Evolutionary conservation across 2,329 filamentous ascomycete species (phyloP), one percentile per base, ranked within the genome.

Genomic region (Aspergillus ruber): DNA sequence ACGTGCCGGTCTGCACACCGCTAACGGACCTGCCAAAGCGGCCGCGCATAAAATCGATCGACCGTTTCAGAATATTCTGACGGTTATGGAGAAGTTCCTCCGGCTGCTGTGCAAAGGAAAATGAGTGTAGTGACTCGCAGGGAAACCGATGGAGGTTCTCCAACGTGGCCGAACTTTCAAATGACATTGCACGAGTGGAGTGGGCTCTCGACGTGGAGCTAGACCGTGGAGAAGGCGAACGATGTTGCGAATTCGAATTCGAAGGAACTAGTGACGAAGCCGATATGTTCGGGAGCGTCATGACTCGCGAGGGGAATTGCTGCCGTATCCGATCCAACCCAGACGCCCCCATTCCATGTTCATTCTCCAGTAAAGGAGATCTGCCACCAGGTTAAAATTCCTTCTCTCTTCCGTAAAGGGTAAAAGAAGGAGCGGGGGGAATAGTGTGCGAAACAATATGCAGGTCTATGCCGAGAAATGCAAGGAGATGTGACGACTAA

Each of bases 11-110:
- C 67, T 95, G 89, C 13, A 89, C 90, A 62, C 83, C 89, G 45
- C 81, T 82, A 27, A 84, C 79, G 27, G 86, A 81, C 85, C 89
- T 91, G 54, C 87, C 87, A 69, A 94, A 80, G 54, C 88, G 87
- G 64, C 96, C 90, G 62, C 88, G 86, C 86, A 98, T 94, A 63
- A 97, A 96, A 67, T 97, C 93, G 63, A 96, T 85, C 7, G 90
- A 95, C 50, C 91, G 81, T 71, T 95, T 95, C 61, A 98, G 68
- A 29, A 95, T 86, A 74, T 89, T 95, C 66, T 97, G 90, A 46
- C 93, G 85, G 66, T 82, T 95, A 65, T 95, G 88, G 47, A 97
- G 78, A 53, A 89, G 83, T 53, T 97, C 91, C 62, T 95, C 90
- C 3, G 90, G 91, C 69, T 95, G 90, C 58, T 95, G 88, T 36